phyloP scores from a whole-genome alignment of 495 filamentous ascomycete genomes.

The Penicillium waksmanii region DNA sequence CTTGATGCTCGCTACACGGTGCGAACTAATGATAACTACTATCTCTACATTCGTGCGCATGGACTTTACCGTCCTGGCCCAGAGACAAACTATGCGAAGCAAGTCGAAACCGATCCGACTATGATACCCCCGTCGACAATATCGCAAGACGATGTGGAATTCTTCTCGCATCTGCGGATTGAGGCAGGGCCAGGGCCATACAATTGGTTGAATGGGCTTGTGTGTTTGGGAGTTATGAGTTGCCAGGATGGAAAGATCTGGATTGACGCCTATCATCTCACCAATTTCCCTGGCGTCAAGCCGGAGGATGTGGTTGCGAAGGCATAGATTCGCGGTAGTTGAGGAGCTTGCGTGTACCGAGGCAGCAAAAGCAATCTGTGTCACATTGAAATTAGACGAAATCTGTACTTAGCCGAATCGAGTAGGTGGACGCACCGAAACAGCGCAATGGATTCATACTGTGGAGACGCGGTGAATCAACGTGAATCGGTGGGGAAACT shows the following conservation, averaged over 20 bases:
- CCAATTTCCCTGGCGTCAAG: constrained; percentile 33
- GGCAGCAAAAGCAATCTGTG: background rate
- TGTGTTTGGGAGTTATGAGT: constrained; percentile 39
- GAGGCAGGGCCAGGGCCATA: constrained; percentile 35
- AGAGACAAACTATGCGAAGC: constrained; percentile 32
- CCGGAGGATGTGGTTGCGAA: constrained; percentile 36
- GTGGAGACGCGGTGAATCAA: background rate
- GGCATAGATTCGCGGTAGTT: background rate
- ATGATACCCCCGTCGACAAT: constrained; percentile 25
- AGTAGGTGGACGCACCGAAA: constrained; percentile 31
- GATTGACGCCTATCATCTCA: constrained; percentile 41
- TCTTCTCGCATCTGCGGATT: constrained; percentile 37
- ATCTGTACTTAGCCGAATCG: constrained; percentile 18
- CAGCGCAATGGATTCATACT: background rate
- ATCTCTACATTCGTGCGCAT: constrained; percentile 38
- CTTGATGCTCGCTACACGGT: constrained; percentile 39
- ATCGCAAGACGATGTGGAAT: constrained; percentile 36
- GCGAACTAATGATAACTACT: constrained; percentile 29
- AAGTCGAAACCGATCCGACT: constrained; percentile 25
- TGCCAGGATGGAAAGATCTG: constrained; percentile 36
- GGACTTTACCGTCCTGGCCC: constrained; percentile 39
- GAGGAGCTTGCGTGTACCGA: background rate
- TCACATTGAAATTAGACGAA: background rate
- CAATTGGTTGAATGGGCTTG: constrained; percentile 40
- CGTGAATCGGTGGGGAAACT: background rate